phyloP scores from a whole-genome alignment of 2,329 filamentous ascomycete genomes.

The Penicillium oxalicum region DNA sequence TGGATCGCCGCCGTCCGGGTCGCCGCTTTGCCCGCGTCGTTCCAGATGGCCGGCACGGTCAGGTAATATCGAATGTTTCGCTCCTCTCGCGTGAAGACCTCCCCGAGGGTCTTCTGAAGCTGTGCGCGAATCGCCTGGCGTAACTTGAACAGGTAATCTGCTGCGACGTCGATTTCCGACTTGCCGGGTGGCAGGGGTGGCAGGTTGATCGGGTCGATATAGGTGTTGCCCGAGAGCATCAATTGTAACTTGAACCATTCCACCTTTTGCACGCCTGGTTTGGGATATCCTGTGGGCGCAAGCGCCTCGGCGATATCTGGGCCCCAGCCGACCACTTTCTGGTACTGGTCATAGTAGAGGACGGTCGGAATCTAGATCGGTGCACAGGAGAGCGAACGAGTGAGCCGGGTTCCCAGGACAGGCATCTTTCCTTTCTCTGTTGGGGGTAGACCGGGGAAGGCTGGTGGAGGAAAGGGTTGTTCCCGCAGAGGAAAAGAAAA shows the following conservation, averaged over 20 bases:
- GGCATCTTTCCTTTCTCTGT: too few species aligned
- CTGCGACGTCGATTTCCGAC: constrained; percentile 98
- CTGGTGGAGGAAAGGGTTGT: background rate
- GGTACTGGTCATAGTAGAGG: constrained; percentile 99
- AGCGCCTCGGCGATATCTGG: constrained; percentile 96
- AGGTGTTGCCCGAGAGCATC: constrained; percentile 97
- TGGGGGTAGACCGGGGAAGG: too few species aligned
- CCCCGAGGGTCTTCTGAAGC: constrained; percentile 90
- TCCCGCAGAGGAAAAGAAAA: background rate
- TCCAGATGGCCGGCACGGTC: constrained; percentile 99
- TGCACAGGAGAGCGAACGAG: background rate
- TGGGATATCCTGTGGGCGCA: constrained; percentile 93
- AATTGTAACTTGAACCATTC: constrained; percentile 99
- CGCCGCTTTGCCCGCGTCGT: constrained; percentile 95
- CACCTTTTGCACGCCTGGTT: constrained; percentile 95
- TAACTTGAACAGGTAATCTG: constrained; percentile 97
- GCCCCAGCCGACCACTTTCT: constrained; percentile 99
- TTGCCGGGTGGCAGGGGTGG: constrained; percentile 95
- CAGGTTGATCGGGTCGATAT: constrained; percentile 98
- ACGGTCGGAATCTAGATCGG: constrained; percentile 75
- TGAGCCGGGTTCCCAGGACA: too few species aligned
- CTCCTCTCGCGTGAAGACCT: constrained; percentile 97
- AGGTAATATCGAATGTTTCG: constrained; percentile 96
- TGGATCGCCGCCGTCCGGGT: constrained; percentile 94
- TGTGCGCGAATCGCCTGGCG: constrained; percentile 95